Conservation (phyloP, 805 yeast species). For the Wickerhamiella qilinensis region DNA sequence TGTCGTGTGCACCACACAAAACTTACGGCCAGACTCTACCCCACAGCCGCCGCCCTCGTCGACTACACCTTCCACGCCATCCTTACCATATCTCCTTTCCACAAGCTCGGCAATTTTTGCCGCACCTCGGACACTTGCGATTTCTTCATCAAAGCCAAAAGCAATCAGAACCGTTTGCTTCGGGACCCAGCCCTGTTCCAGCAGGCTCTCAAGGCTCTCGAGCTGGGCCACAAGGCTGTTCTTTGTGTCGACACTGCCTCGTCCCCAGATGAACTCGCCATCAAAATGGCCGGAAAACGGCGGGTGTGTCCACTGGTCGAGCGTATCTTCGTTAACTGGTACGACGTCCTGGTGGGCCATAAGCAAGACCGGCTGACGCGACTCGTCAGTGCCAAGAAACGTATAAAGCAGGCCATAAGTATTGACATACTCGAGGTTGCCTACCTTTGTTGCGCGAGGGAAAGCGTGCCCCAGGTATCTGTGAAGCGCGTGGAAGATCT, state of each 20-base stretch:
- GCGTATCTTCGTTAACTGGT: conserved; percentile 46
- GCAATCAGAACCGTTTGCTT: conserved; percentile 47
- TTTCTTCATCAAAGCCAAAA: conserved; percentile 74
- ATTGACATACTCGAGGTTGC: conserved; percentile 39
- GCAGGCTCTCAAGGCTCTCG: conserved; percentile 44
- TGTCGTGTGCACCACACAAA: conserved; percentile 40
- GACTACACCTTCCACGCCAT: conserved; percentile 46
- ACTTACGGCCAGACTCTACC: conserved; percentile 29
- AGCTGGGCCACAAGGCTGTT: conserved; percentile 47
- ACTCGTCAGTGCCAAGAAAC: conserved; percentile 42
- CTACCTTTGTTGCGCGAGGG: conserved; percentile 32
- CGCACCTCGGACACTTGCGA: conserved; percentile 51
- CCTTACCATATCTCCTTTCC: conserved; percentile 38
- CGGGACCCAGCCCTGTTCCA: conserved; percentile 38
- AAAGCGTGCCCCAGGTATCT: conserved; percentile 32
- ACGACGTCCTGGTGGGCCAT: conserved; percentile 76
- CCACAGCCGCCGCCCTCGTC: conserved; percentile 50
- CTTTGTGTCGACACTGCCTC: conserved; percentile 71
- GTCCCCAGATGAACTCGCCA: conserved; percentile 51
- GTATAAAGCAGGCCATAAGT: conserved; percentile 47
- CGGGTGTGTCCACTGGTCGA: conserved; percentile 44
- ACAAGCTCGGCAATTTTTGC: conserved; percentile 31
- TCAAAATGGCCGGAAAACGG: conserved; percentile 59
- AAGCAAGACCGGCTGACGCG: conserved; percentile 38
- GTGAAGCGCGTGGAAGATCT: conserved; percentile 31